Conservation (phyloP, 148 eudicot genomes). For the Rheum nobile region DNA sequence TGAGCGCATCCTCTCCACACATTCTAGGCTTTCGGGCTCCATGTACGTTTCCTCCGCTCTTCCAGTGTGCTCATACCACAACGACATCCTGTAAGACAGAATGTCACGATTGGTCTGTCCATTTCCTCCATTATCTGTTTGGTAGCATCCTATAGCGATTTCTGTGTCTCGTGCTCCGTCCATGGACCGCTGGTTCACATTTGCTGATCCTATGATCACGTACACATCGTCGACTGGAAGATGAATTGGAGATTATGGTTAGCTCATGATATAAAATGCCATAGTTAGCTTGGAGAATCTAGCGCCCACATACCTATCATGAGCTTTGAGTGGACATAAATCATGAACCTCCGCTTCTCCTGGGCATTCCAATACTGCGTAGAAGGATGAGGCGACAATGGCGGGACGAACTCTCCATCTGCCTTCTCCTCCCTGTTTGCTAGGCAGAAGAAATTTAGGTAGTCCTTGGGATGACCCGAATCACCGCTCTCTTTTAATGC, state of each 20-base stretch:
- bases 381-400: slow-evolving; percentile 53
- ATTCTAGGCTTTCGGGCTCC: slow-evolving; percentile 51
- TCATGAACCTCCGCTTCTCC: slow-evolving; percentile 75
- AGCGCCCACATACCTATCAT: slow-evolving; percentile 61
- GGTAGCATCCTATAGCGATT: slow-evolving; percentile 89
- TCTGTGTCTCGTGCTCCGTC: slow-evolving; percentile 94
- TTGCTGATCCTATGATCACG: slow-evolving; percentile 80
- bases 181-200: slow-evolving; percentile 88
- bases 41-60: slow-evolving; percentile 30
- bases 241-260: not conserved
- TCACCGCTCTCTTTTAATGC: slow-evolving; percentile 54
- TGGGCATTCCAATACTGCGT: slow-evolving; percentile 75
- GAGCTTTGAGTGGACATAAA: slow-evolving; percentile 90
- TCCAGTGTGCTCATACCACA: slow-evolving; percentile 96
- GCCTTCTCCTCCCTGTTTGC: slow-evolving; percentile 65
- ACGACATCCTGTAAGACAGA: slow-evolving; percentile 48
- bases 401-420: slow-evolving; percentile 63
- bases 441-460: slow-evolving; percentile 83
- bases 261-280: not conserved
- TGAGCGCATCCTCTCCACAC: slow-evolving; percentile 35
- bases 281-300: not conserved
- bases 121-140: slow-evolving; percentile 19
- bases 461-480: slow-evolving; percentile 62
- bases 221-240: slow-evolving; percentile 79
- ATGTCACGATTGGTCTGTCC: slow-evolving; percentile 25